Base-by-base conservation (phyloP, 352 stramenopile genomes). In the Phytophthora aleatoria region DNA sequence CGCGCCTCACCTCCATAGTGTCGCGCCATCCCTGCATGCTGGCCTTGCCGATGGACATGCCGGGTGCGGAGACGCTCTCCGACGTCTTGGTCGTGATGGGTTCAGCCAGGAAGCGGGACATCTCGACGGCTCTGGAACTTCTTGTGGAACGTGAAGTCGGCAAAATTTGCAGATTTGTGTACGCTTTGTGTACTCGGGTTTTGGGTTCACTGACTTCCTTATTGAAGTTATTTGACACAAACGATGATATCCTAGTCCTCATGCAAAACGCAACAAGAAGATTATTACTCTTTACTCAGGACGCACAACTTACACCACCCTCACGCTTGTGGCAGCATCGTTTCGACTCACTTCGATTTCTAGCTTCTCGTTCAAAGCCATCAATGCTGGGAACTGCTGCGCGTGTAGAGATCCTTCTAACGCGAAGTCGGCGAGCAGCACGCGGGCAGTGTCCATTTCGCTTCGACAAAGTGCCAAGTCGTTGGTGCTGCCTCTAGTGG, bases 21-120 rank as follows among this genome's bases (percentile, higher is more conserved):
- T 94, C 85, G 27, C 87, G 83, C 87, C 87, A 96, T 20, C 87
- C 87, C 55, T 96, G 87, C 87, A 96, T 96, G 45, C 74, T 69
- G 24, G 81, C 70, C 57, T 80, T 88, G 63, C 76, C 85, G 53
- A 96, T 87, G n/a, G 50, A 57, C 55, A 96, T 64, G 28, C 73
- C 79, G 3, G 73, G 65, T 28, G 69, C 77, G 1, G 54, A 69
- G 61, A 77, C 78, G 42, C 57, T 64, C 47, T 69, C 66, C 39
- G 84, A 90, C 26, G 82, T 70, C 65, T 96, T 96, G 36, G 77
- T 76, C 28, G 84, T 94, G 45, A 87, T 85, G 36, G 87, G 87
- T 69, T 94, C 87, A 27, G 85, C 72, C 30, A 96, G 85, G 66
- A 96, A 94, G 72, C 84, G 85, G 26, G 85, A 93, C 87, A 95